These are phyloP conservation scores for Fusarium sp. DNA, from an alignment of 2,329 filamentous ascomycete genomes.

Conservation along the genomic window DNA sequence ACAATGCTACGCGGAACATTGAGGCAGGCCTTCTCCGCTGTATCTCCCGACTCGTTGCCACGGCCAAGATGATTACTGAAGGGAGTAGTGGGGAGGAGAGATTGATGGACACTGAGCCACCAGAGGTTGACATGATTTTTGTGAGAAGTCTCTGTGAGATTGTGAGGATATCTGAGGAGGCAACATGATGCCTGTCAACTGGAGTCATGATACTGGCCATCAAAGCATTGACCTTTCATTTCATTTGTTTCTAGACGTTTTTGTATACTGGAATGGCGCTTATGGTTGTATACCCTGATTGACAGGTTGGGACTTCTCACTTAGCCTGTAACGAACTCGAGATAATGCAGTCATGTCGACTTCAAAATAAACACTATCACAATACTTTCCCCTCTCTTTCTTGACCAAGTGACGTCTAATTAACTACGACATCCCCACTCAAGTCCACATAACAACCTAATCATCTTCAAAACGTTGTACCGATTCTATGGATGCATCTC, in stretches of 20 bases:
- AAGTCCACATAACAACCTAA: not conserved
- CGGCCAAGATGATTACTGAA: slow-evolving; percentile 59
- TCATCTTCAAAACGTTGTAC: slow-evolving; percentile 10
- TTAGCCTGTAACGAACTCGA: slow-evolving; percentile 22
- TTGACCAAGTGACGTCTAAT: slow-evolving; percentile 13
- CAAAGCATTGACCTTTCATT: slow-evolving; percentile 6
- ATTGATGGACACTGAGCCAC: slow-evolving; percentile 50
- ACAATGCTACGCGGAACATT: slow-evolving; percentile 60
- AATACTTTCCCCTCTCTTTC: not conserved
- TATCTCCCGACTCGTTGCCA: slow-evolving; percentile 65
- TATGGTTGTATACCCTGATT: slow-evolving; percentile 48
- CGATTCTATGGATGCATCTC: slow-evolving; percentile 8
- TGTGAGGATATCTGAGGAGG: slow-evolving; percentile 57
- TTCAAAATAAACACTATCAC: slow-evolving; percentile 11
- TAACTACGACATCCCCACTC: slow-evolving; percentile 3
- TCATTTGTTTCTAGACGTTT: slow-evolving; percentile 5
- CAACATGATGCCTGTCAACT: not conserved
- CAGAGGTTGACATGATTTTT: slow-evolving; percentile 57
- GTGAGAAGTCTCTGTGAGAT: slow-evolving; percentile 61
- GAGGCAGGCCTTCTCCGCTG: slow-evolving; percentile 66
- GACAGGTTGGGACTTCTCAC: slow-evolving; percentile 18
- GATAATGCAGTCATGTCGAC: slow-evolving; percentile 40
- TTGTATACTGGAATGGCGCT: slow-evolving; percentile 24
- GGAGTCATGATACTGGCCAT: not conserved
- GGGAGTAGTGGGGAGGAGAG: slow-evolving; percentile 50